Conservation (phyloP, 2,329 filamentous ascomycete species). For the Aspergillus terreus region DNA sequence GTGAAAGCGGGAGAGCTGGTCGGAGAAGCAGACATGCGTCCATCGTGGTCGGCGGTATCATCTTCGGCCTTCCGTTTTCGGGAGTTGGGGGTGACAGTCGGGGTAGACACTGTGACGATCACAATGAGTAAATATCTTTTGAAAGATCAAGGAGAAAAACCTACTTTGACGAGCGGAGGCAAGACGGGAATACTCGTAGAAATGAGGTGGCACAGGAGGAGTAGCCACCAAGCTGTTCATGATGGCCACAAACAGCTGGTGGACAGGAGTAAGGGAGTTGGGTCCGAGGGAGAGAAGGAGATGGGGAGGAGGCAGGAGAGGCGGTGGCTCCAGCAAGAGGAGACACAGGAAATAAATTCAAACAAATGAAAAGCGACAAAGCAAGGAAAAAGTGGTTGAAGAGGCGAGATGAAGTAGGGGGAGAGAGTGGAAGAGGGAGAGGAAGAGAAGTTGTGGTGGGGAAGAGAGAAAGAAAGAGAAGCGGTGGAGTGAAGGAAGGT, state of each 20-base stretch:
- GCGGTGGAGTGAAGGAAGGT: conserved; percentile 30
- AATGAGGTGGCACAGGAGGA: conserved; percentile 60
- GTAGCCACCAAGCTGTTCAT: conserved; percentile 61
- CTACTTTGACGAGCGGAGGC: conserved; percentile 59
- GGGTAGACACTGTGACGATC: conserved; percentile 33
- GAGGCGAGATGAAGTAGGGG: conserved; percentile 11
- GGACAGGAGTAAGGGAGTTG: conserved; percentile 19
- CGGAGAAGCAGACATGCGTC: conserved; percentile 90
- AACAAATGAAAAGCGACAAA: conserved; percentile 5
- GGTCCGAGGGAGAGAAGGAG: conserved; percentile 6
- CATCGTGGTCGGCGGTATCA: conserved; percentile 59
- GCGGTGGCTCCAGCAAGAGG: conserved; percentile 12
- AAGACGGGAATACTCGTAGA: conserved; percentile 57
- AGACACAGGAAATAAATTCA: conserved; percentile 6
- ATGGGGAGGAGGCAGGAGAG: conserved; percentile 2
- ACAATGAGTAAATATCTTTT: conserved; percentile 11
- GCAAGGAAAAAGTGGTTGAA: conserved; percentile 11
- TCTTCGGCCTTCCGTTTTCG: conserved; percentile 88
- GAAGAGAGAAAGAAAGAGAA: conserved; percentile 21
- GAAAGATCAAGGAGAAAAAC: conserved; percentile 17
- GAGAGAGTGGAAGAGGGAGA: conserved; percentile 5
- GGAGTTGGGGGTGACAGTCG: conserved; percentile 39
- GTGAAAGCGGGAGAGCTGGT: conserved; percentile 73
- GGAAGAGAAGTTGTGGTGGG: conserved; percentile 13
- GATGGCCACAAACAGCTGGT: conserved; percentile 34